Conservation (phyloP, 2,329 filamentous ascomycete species). For the Cladosporium halotolerans region DNA sequence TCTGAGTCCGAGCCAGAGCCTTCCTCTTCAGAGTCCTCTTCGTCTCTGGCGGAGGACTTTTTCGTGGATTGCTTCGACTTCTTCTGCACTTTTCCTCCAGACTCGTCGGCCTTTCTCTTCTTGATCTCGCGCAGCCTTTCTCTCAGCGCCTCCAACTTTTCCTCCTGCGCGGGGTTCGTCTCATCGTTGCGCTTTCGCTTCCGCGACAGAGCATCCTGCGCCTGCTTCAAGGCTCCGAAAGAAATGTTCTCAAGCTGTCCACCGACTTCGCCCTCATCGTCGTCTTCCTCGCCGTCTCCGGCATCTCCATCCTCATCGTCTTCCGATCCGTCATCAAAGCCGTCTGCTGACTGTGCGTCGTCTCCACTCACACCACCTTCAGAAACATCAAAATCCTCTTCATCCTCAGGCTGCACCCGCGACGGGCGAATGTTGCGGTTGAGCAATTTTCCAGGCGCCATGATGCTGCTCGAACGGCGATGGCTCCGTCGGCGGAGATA, state of each 20-base stretch:
- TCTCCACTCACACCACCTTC: conserved; percentile 6
- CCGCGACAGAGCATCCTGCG: conserved; percentile 60
- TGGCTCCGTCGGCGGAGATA: neutral
- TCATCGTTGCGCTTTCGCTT: conserved; percentile 40
- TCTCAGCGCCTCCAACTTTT: conserved; percentile 42
- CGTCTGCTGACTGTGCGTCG: conserved; percentile 14
- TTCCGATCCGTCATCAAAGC: conserved; percentile 18
- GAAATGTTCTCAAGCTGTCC: conserved; percentile 58
- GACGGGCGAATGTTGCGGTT: conserved; percentile 13
- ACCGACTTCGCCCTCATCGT: conserved; percentile 37
- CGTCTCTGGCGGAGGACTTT: conserved; percentile 12
- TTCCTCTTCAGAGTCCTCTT: conserved; percentile 14
- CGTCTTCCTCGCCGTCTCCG: conserved; percentile 29
- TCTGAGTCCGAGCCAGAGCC: conserved; percentile 26
- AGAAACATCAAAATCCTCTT: conserved; percentile 11
- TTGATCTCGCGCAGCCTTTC: conserved; percentile 39
- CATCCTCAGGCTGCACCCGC: conserved; percentile 6
- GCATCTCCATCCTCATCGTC: conserved; percentile 31
- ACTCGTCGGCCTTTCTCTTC: conserved; percentile 32
- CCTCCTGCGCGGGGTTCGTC: conserved; percentile 34
- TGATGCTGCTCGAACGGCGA: conserved; percentile 1
- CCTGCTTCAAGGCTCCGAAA: conserved; percentile 84
- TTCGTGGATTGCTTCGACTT: conserved; percentile 18
- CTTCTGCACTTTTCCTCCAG: conserved; percentile 1
- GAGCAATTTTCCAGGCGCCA: conserved; percentile 14